Conservation (phyloP, 164 flowering plant species). For the Protea cynaroides region DNA sequence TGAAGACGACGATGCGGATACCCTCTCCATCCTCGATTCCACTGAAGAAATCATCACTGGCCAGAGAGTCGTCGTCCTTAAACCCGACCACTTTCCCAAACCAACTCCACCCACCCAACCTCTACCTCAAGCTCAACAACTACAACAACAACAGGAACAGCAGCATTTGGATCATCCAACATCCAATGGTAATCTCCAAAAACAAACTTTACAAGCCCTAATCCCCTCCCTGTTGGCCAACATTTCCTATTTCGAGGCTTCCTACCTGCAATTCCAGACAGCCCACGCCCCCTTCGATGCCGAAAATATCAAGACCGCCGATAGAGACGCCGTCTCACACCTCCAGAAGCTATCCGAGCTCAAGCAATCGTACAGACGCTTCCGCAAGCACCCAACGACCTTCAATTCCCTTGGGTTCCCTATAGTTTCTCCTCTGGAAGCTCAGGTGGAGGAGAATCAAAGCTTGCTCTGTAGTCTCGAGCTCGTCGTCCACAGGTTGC, state of each 20-base stretch:
- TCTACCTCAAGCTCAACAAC: background rate
- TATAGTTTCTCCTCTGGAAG: constrained; percentile 58
- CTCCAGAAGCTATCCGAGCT: constrained; percentile 60
- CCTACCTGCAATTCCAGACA: constrained; percentile 81
- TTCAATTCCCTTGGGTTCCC: constrained; percentile 22
- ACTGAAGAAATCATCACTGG: constrained; percentile 63
- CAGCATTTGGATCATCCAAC: background rate
- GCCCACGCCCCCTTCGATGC: constrained; percentile 79
- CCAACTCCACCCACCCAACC: background rate
- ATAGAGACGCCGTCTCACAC: constrained; percentile 52
- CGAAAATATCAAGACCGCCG: constrained; percentile 51
- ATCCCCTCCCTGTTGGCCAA: constrained; percentile 67
- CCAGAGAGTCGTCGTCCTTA: constrained; percentile 75
- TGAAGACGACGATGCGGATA: constrained; percentile 23
- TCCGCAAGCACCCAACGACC: constrained; percentile 22
- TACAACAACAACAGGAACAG: constrained; percentile 1
- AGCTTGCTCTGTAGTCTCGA: constrained; percentile 66
- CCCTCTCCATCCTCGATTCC: constrained; percentile 58
- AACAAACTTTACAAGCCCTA: constrained; percentile 24
- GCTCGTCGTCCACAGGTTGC: constrained; percentile 57
- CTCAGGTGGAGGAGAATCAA: constrained; percentile 92
- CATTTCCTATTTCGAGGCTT: constrained; percentile 73
- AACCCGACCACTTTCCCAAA: constrained; percentile 36
- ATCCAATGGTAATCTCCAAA: constrained; percentile 14
- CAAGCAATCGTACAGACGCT: constrained; percentile 37